Evolutionary conservation across 2,329 filamentous ascomycete genomes (phyloP), one percentile per base, ranked within the genome.

Genomic region (Reticulascus tulasneorum): DNA sequence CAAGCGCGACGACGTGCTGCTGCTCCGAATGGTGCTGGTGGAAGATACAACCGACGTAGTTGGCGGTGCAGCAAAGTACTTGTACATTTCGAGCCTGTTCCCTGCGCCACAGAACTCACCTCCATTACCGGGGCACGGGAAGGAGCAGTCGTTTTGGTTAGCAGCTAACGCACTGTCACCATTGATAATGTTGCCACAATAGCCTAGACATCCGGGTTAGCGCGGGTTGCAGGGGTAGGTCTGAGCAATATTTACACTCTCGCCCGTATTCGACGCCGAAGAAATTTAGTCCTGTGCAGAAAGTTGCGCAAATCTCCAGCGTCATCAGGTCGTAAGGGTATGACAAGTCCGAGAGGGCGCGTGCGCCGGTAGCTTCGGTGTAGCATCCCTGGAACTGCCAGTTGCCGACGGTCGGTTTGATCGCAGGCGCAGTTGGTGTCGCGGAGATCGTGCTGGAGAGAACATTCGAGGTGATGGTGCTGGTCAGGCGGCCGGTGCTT

Each of bases 381-480:
- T 52, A 63, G 38, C 62, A 65, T 2, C 60, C 60, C 24, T 60
- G 53, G 33, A 49, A 60, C 2, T 23, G 34, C 46, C 52, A 64
- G 3, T 36, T 31, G 4, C 47, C 52, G 2, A 55, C 43, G 5
- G 35, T 40, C 2, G 44, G 16, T 1, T 49, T 51, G 27, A 50
- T 48, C 7, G 46, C 46, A 0, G 58, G 55, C 0, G 30, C 26
- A 9, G 38, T 34, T 10, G 36, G 31, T 10, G 16, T 9, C 8
- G 32, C 18, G 7, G 30, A 29, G 20, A 26, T 16, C 11, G 24
- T 25, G n/a, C 45, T 48, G 13, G 39, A 31, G 6, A 40, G 29
- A 6, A 39, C 29, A 10, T 39, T 38, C 19, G 26, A 21, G 23
- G 40, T 16, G 12, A 38, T 28, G 17, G 26, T 37, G n/a, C n/a